Conservation (phyloP, 352 stramenopile species). For the Phytophthora tentaculata region DNA sequence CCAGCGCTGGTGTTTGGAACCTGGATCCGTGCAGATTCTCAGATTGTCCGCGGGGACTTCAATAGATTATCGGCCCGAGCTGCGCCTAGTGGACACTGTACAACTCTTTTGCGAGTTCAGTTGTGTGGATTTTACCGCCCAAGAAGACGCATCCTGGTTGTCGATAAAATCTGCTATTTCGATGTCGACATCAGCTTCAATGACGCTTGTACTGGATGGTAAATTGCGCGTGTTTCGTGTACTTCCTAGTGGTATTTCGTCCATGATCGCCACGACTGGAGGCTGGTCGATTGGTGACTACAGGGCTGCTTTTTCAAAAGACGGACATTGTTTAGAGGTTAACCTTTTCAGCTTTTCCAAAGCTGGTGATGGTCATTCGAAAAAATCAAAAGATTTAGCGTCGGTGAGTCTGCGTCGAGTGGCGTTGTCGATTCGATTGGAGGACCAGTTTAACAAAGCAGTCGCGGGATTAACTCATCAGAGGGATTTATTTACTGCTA, state of each 20-base stretch:
- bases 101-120: slow-evolving; percentile 21
- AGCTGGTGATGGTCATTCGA: neutral
- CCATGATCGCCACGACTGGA: slow-evolving; percentile 18
- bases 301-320: slow-evolving; percentile 3
- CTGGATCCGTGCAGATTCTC: slow-evolving; percentile 16
- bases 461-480: neutral
- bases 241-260: slow-evolving; percentile 31
- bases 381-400: neutral
- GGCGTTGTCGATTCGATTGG: slow-evolving; percentile 7
- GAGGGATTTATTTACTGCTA: slow-evolving; percentile 4
- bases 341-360: slow-evolving; percentile 17
- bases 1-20: slow-evolving; percentile 31
- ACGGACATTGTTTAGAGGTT: neutral
- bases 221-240: slow-evolving; percentile 34
- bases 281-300: slow-evolving; percentile 28
- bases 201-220: slow-evolving; percentile 38
- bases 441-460: slow-evolving; percentile 1
- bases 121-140: slow-evolving; percentile 19
- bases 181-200: slow-evolving; percentile 2
- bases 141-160: slow-evolving; percentile 10
- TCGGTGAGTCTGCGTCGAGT: slow-evolving; percentile 5
- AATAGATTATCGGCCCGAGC: neutral
- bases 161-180: slow-evolving; percentile 18
- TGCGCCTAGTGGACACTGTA: slow-evolving; percentile 9
- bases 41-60: neutral